Evolutionary conservation across 108 stramenopile genomes (phyloP), one percentile per base, ranked within the genome.

Genomic region (Discostella stelligeroides): DNA sequence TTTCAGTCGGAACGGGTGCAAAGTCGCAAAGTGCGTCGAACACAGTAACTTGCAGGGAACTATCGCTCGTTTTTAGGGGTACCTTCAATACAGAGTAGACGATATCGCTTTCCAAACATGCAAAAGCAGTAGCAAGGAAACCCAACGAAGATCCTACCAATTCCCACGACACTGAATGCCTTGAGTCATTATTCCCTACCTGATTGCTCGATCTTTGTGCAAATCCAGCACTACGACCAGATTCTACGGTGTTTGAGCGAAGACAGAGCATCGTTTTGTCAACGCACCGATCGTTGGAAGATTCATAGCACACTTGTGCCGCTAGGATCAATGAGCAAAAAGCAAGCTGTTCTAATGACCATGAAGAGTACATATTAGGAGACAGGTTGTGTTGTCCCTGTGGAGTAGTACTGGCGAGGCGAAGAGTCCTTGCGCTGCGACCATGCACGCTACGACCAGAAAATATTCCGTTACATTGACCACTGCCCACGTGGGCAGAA

Each of bases 61-160:
- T 15, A 9, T 28, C 47, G 11, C 46, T 24, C 25, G 21, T 55
- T 54, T 20, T n/a, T 0, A 70, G 42, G 7, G 64, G 34, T 5
- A 46, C 23, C 47, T 41, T 37, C 1, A 78, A 24, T 50, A 78
- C 63, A 17, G 58, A 60, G 59, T 78, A 71, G 13, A 78, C 69
- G 15, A 78, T n/a, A 61, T 78, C 76, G 50, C 69, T 59, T 29
- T 78, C 76, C 65, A 78, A 66, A 60, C 76, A 78, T 8, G 76
- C 69, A 66, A 71, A 78, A 0, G 70, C 57, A 12, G 76, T 78
- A 1, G 69, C 76, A 29, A 78, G 15, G 29, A 66, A 78, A 57
- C 70, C 76, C 45, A 78, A 48, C 15, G 69, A 63, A n/a, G 76
- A 70, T 29, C 70, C 70, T 12, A 78, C 69, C 64, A 70, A 65